These are phyloP conservation scores for Aspergillus aculeatus DNA, from an alignment of 2,329 filamentous ascomycete genomes.

Conservation along the genomic window DNA sequence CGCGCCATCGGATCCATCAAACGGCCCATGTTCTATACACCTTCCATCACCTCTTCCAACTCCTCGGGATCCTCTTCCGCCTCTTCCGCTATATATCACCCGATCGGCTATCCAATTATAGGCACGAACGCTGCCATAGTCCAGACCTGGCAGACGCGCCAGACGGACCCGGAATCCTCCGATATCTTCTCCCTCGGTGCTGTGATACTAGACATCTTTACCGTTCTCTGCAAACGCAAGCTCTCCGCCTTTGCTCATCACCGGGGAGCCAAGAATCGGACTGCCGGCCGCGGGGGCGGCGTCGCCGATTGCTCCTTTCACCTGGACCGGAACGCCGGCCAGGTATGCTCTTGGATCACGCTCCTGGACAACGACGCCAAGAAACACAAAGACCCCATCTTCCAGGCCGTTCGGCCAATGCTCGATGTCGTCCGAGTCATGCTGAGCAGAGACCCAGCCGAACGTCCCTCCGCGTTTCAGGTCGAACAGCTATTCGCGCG, in stretches of 20 bases:
- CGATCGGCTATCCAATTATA: constrained; percentile 33
- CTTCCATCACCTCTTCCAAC: constrained; percentile 34
- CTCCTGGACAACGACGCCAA: constrained; percentile 49
- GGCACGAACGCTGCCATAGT: constrained; percentile 31
- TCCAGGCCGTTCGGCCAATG: constrained; percentile 40
- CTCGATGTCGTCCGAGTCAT: constrained; percentile 40
- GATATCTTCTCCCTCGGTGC: constrained; percentile 62
- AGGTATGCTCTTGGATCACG: constrained; percentile 58
- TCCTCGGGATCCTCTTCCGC: constrained; percentile 25
- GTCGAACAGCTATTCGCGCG: constrained; percentile 27
- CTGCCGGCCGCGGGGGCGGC: constrained; percentile 47
- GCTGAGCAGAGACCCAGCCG: constrained; percentile 34
- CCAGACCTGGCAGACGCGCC: constrained; percentile 40
- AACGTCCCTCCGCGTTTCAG: constrained; percentile 32
- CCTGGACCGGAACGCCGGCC: constrained; percentile 50
- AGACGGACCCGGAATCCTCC: constrained; percentile 38
- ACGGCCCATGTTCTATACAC: constrained; percentile 32
- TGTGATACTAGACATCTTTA: constrained; percentile 59
- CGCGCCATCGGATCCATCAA: constrained; percentile 22
- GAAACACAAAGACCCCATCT: constrained; percentile 41
- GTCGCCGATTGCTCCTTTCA: constrained; percentile 60
- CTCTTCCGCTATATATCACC: constrained; percentile 13
- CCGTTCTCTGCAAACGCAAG: constrained; percentile 58
- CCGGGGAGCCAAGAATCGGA: constrained; percentile 53
- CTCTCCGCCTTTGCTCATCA: constrained; percentile 56